Evolutionary conservation across 257 asterid species (phyloP).

Genomic region (Penstemon newberryi): DNA sequence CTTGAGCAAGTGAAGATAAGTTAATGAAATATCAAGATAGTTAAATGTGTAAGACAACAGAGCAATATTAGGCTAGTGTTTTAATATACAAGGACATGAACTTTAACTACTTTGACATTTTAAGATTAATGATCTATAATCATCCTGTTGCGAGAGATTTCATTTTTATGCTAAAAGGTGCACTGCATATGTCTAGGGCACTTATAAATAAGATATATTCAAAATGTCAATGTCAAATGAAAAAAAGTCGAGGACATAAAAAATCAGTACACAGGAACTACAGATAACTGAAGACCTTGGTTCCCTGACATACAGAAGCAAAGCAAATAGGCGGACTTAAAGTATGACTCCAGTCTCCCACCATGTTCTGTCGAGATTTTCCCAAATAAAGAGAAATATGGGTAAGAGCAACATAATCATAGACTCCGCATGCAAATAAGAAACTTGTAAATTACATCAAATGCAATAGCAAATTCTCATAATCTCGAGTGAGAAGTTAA

Average conservation of each 20-base stretch:
- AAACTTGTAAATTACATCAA: constrained; percentile 2
- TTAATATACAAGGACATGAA: background rate
- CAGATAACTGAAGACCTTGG: background rate
- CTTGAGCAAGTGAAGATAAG: background rate
- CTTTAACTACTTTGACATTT: background rate
- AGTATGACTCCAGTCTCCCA: background rate
- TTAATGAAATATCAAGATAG: background rate
- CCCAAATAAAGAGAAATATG: background rate
- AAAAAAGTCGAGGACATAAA: background rate
- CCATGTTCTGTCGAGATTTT: background rate
- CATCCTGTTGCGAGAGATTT: background rate
- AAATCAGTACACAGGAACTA: background rate
- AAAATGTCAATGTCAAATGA: background rate
- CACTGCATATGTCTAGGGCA: background rate
- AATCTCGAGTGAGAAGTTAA: constrained; percentile 23
- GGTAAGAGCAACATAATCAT: background rate
- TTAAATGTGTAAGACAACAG: background rate
- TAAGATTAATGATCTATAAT: background rate
- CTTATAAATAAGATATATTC: background rate
- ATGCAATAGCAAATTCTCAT: background rate
- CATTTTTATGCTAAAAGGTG: background rate
- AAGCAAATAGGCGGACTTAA: constrained; percentile 18
- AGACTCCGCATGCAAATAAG: background rate
- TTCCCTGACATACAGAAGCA: background rate
- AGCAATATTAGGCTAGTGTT: constrained; percentile 4